These are phyloP conservation scores for Pochonia chlamydosporia DNA, from an alignment of 2,329 filamentous ascomycete genomes.

Conservation along the genomic window DNA sequence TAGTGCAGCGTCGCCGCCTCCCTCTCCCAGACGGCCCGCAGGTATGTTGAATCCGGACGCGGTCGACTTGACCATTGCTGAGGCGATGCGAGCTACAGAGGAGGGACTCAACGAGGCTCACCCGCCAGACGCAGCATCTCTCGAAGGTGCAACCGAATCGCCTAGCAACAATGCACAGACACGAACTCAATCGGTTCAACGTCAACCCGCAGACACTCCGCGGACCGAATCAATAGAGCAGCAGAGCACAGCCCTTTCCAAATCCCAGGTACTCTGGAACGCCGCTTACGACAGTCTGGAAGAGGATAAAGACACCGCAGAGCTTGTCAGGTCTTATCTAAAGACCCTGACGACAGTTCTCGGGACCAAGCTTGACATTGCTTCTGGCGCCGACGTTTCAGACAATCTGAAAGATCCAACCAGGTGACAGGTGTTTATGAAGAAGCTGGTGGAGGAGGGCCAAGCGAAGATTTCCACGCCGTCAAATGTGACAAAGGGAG, in stretches of 20 bases:
- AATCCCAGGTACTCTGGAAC: constrained; percentile 1
- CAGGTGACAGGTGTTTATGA: constrained; percentile 2
- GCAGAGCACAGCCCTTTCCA: not conserved
- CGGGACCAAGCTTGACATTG: not conserved
- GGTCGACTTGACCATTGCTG: too few relatives aligned
- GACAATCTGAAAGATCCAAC: not conserved
- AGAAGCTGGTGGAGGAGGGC: not conserved
- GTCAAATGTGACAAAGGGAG: not conserved
- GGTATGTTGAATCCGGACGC: too few relatives aligned
- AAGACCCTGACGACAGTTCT: constrained; percentile 6
- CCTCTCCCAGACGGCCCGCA: too few relatives aligned
- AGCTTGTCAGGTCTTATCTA: constrained; percentile 2
- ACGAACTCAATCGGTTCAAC: too few relatives aligned
- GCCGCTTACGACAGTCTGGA: constrained; percentile 4
- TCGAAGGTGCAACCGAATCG: too few relatives aligned
- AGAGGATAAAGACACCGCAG: constrained; percentile 1
- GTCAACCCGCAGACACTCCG: too few relatives aligned
- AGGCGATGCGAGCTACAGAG: too few relatives aligned
- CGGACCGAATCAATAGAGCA: not conserved
- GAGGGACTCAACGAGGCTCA: too few relatives aligned
- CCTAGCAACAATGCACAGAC: too few relatives aligned
- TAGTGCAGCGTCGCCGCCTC: too few relatives aligned
- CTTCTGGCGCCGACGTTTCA: not conserved
- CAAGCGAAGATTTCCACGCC: not conserved
- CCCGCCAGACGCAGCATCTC: too few relatives aligned